A percentile compares a stretch with the other conserved stretches of the same genome.
Evolutionary conservation across 108 stramenopile genomes (phyloP).

Genomic region (Skeletonema tropicum): DNA sequence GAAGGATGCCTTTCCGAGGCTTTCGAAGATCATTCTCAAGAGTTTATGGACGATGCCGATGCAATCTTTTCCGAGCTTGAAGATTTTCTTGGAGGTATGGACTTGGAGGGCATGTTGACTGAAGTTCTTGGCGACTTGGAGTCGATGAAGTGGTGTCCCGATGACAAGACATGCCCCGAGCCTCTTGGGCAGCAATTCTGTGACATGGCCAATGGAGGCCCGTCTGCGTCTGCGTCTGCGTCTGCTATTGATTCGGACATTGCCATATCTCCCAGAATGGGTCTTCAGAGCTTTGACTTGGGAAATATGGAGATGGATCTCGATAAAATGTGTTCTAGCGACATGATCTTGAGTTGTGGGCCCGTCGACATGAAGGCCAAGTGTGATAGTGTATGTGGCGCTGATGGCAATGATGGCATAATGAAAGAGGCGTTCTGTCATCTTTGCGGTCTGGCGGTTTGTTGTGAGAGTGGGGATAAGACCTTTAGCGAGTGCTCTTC

Average conservation of each 20-base stretch:
- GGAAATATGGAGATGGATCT: not conserved
- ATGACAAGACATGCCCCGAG: constrained; percentile 2
- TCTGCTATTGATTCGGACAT: not conserved
- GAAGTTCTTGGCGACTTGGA: not conserved
- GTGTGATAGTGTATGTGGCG: not conserved
- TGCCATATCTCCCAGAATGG: not conserved
- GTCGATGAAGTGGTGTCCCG: constrained; percentile 3
- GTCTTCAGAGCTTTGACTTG: not conserved
- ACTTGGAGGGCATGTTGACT: not conserved
- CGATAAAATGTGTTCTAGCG: not conserved
- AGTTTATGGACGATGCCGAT: not conserved
- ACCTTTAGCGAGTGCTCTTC: not conserved
- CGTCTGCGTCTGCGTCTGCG: not conserved
- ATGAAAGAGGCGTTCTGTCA: not conserved
- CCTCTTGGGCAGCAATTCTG: constrained; percentile 1
- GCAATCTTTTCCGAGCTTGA: not conserved
- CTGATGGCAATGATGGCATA: not conserved
- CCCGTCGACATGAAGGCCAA: constrained; percentile 1
- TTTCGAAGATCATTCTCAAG: not conserved
- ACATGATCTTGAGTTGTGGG: not conserved
- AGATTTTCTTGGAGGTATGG: not conserved
- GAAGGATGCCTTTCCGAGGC: constrained; percentile 6
- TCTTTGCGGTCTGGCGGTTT: not conserved
- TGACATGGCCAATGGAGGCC: not conserved
- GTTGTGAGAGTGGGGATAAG: constrained; percentile 1